Evolutionary conservation across 148 eudicot species (phyloP), one percentile per base, ranked within the genome.

Genomic region (Cornus kousa): DNA sequence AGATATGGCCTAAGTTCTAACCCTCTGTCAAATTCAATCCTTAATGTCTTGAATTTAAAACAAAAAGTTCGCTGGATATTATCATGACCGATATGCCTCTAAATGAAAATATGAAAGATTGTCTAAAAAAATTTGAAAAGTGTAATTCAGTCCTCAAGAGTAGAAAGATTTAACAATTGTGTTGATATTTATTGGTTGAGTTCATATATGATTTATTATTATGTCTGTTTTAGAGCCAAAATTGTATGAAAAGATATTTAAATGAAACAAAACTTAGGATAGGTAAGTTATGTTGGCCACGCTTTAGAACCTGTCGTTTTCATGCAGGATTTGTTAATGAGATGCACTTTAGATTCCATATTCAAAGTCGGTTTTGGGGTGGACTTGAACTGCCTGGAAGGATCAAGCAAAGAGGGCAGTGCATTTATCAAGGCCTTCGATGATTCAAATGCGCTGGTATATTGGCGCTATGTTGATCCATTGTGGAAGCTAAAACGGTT

Each of bases 351-450:
- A 39, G 97, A 94, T 64, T 87, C 94, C 0, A 92, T 94, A 72
- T 91, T 92, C 84, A 88, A 88, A 86, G 94, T 94, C 11, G 94
- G 94, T 60, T 91, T 92, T 78, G 97, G 98, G 78, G 93, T 91
- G 24, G 98, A 92, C 12, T 83, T 94, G 53, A 84, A 92, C 80
- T 89, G 95, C 69, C 85, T 94, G 5, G 86, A 89, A 48, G 92
- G 90, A 77, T 89, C 95, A 74, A 88, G 84, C 80, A 76, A 82
- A 73, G 85, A 85, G 20, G 93, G 97, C 19, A 65, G 60, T 20
- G 60, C 74, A 33, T 92, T 91, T 62, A 91, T 92, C 77, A 92
- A 85, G 82, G 92, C 98, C 48, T 94, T 92, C 59, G 97, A 94
- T 82, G 92, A 89, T 53, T 90, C 95, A 16, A 89, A 83, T 75